A percentile compares a stretch with the other conserved stretches of the same genome.
Conservation (phyloP, 148 eudicot species). For the Rhododendron molle region DNA sequence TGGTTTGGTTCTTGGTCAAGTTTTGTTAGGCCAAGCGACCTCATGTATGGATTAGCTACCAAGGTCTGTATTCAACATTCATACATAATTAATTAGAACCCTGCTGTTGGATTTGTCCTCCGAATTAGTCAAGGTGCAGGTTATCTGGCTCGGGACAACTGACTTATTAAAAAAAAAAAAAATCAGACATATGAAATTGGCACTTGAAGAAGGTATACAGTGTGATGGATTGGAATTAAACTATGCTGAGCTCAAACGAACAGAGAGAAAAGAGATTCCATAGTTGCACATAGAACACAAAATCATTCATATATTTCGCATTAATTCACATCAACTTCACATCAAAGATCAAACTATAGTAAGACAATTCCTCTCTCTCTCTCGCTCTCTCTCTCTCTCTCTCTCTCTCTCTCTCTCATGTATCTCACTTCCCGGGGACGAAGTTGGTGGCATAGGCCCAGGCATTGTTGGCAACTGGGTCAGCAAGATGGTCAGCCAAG, state of each 20-base stretch:
- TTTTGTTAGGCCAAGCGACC: no score
- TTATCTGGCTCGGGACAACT: not conserved
- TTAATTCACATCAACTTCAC: not conserved
- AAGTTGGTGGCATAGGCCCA: conserved; percentile 38
- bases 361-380: not conserved
- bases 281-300: not conserved
- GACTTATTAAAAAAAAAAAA: no score
- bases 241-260: not conserved
- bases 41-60: not conserved
- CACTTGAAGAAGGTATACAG: not conserved
- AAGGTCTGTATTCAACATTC: no score
- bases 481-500: conserved; percentile 38
- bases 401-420: not conserved
- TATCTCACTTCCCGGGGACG: conserved; percentile 27
- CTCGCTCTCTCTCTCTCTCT: no score
- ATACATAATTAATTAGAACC: no score
- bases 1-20: no score
- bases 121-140: not conserved
- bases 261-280: not conserved
- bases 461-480: conserved; percentile 37
- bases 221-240: not conserved
- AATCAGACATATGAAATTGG: not conserved
- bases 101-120: not conserved
- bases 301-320: not conserved
- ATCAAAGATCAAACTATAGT: not conserved